A percentile compares a stretch with the other conserved stretches of the same genome.
Conservation (phyloP, 2,329 filamentous ascomycete species). For the Zasmidium citrigriseum region DNA sequence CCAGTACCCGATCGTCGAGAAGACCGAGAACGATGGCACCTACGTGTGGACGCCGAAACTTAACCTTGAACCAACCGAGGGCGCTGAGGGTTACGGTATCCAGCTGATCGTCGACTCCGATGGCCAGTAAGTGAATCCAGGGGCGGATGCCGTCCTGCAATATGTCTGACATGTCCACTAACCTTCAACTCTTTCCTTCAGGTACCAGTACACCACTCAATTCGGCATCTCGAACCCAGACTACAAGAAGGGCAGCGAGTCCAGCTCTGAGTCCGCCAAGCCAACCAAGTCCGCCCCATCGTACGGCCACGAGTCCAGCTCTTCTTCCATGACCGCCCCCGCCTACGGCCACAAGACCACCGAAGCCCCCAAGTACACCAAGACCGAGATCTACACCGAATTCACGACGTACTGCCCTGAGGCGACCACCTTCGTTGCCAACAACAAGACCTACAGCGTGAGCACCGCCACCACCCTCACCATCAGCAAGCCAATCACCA, state of each 20-base stretch:
- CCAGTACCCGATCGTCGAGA: conserved; percentile 53
- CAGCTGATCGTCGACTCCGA: conserved; percentile 61
- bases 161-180: too few relatives aligned
- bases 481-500: conserved; percentile 16
- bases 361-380: conserved; percentile 46
- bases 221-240: conserved; percentile 58
- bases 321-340: conserved; percentile 14
- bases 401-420: conserved; percentile 28
- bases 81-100: conserved; percentile 60
- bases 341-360: conserved; percentile 36
- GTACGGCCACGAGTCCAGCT: conserved; percentile 6
- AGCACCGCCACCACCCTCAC: conserved; percentile 26
- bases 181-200: too few relatives aligned
- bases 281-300: conserved; percentile 17
- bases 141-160: too few relatives aligned
- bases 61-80: conserved; percentile 43
- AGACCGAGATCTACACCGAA: conserved; percentile 26
- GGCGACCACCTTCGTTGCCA: conserved; percentile 24
- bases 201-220: conserved; percentile 57
- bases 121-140: too few relatives aligned
- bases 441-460: conserved; percentile 28
- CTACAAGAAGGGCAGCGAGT: conserved; percentile 26
- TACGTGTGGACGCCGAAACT: conserved; percentile 57
- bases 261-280: conserved; percentile 22
- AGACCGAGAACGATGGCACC: conserved; percentile 55